phyloP scores from a whole-genome alignment of 768 basidiomycete genomes.

The Pholiota molesta region DNA sequence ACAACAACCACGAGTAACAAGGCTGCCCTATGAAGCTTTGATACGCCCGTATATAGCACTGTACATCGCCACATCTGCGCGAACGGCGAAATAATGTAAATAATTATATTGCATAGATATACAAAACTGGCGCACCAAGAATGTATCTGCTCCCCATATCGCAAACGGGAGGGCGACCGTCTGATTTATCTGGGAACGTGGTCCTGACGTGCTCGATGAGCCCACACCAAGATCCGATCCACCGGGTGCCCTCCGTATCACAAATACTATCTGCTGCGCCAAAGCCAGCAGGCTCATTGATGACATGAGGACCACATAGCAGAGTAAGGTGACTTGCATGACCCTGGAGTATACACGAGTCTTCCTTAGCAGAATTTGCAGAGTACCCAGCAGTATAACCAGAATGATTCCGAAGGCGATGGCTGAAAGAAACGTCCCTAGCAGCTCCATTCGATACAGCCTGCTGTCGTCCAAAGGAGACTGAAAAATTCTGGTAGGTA shows the following conservation, averaged over 20 bases:
- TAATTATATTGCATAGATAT: neutral
- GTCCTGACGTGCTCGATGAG: neutral
- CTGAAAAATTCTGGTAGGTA: slow-evolving; percentile 1
- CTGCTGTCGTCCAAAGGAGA: neutral
- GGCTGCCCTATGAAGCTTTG: neutral
- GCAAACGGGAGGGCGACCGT: slow-evolving; percentile 7
- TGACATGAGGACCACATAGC: slow-evolving; percentile 1
- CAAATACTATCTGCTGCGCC: slow-evolving; percentile 7
- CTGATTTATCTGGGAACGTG: neutral
- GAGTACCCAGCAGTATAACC: neutral
- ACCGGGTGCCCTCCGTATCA: neutral
- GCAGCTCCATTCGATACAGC: slow-evolving; percentile 6
- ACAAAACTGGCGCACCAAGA: neutral
- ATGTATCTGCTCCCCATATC: slow-evolving; percentile 6
- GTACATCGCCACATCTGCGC: slow-evolving; percentile 4
- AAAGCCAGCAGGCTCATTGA: neutral
- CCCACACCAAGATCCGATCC: neutral
- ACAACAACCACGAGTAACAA: neutral
- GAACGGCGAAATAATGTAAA: neutral
- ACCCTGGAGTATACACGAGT: neutral
- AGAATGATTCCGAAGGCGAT: neutral
- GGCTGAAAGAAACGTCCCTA: slow-evolving; percentile 6
- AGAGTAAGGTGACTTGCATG: slow-evolving; percentile 1
- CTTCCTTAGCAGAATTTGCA: neutral
- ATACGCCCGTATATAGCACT: slow-evolving; percentile 1